Percentiles rank a stretch among this genome's conserved stretches.
phyloP scores from a whole-genome alignment of 305 asterid species.

The Fraxinus nigra region DNA sequence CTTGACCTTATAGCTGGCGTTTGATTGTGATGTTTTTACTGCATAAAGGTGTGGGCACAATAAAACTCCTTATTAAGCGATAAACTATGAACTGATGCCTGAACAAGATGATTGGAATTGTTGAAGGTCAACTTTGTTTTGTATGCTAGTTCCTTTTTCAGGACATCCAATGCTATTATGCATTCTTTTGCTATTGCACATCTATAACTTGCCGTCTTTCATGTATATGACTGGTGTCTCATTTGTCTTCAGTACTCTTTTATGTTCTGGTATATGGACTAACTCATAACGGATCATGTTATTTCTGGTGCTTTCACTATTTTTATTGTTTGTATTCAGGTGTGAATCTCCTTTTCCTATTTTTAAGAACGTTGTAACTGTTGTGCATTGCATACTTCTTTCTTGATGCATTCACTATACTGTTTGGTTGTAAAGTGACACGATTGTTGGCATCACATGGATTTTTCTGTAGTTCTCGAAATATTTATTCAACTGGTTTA shows the following conservation, averaged over 20 bases:
- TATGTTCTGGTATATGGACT: background rate
- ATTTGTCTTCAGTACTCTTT: background rate
- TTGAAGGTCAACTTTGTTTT: constrained; percentile 2
- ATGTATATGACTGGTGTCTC: background rate
- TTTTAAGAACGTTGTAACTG: background rate
- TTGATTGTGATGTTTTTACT: constrained; percentile 2
- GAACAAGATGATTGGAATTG: background rate
- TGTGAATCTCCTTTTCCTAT: background rate
- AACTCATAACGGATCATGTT: background rate
- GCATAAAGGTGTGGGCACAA: background rate
- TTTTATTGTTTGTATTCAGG: background rate
- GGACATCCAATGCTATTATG: background rate
- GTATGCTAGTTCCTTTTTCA: background rate
- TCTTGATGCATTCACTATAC: background rate
- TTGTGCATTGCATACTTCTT: background rate
- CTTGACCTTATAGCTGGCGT: background rate
- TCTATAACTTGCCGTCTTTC: background rate
- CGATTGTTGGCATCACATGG: background rate
- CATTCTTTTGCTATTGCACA: background rate
- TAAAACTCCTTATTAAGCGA: background rate
- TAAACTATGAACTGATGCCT: background rate
- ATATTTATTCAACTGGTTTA: background rate
- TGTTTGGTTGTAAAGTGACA: background rate
- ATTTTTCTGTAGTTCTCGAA: background rate
- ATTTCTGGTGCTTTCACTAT: background rate